phyloP scores from a whole-genome alignment of 768 basidiomycete species.

The Amanita muscaria region DNA sequence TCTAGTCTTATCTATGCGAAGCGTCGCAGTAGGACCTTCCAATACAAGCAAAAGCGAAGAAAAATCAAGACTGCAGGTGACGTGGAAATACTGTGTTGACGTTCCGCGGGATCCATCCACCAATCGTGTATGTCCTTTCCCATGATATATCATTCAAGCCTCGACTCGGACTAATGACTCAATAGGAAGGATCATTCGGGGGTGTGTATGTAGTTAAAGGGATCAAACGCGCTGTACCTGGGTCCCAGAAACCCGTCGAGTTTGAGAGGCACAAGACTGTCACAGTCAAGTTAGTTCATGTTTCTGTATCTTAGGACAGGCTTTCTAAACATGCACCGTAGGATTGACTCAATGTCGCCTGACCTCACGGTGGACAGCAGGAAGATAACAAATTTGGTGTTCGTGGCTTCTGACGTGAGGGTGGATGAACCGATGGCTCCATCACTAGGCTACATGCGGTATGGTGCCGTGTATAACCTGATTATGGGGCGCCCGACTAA shows the following conservation, averaged over 20 bases:
- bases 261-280: constrained; percentile 45
- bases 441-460: no score
- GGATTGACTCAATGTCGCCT: constrained; percentile 16
- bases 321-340: constrained; percentile 3
- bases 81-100: constrained; percentile 40
- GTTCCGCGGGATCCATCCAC: constrained; percentile 28
- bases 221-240: constrained; percentile 31
- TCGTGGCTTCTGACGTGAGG: constrained; percentile 39
- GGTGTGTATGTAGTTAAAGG: constrained; percentile 44
- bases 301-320: neutral
- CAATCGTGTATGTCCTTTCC: constrained; percentile 31
- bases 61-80: constrained; percentile 26
- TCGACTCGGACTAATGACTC: constrained; percentile 1
- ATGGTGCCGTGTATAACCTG: no score
- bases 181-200: constrained; percentile 39
- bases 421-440: constrained; percentile 13
- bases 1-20: constrained; percentile 36
- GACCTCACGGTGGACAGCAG: constrained; percentile 29
- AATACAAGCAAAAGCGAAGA: neutral
- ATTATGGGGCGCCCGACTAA: no score
- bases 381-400: constrained; percentile 37
- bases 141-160: neutral
- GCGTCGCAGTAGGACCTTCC: constrained; percentile 21
- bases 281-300: constrained; percentile 34
- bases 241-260: constrained; percentile 22